Percentiles rank a stretch among this genome's conserved stretches.
Evolutionary conservation across 1,139 yeast species (phyloP).

Genomic region (Nakaseomyces delphensis): DNA sequence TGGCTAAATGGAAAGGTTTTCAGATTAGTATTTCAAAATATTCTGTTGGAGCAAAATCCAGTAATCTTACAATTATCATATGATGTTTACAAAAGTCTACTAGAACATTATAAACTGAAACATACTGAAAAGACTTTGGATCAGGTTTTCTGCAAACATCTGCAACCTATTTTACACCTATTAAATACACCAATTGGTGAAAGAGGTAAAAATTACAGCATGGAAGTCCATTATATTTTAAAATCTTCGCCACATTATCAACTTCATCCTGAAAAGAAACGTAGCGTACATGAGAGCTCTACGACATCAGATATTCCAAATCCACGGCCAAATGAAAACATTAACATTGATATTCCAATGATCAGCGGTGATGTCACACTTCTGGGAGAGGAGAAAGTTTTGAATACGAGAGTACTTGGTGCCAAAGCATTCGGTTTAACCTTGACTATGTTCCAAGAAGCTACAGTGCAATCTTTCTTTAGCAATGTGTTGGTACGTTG

Average conservation of each 20-base stretch:
- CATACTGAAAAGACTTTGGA: constrained; percentile 39
- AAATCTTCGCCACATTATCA: constrained; percentile 52
- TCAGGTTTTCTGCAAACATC: constrained; percentile 43
- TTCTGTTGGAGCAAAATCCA: constrained; percentile 78
- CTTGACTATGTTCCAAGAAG: constrained; percentile 46
- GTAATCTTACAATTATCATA: constrained; percentile 61
- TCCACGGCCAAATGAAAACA: constrained; percentile 49
- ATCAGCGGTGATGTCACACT: constrained; percentile 84
- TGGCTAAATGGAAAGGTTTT: constrained; percentile 75
- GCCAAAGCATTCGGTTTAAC: constrained; percentile 71
- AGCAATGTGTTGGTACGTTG: constrained; percentile 28
- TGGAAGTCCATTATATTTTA: constrained; percentile 66
- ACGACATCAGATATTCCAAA: constrained; percentile 36
- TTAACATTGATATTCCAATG: constrained; percentile 91
- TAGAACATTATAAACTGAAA: constrained; percentile 39
- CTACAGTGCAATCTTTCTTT: constrained; percentile 36
- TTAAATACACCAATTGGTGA: constrained; percentile 92
- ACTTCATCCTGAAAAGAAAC: constrained; percentile 28
- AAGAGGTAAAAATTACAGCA: constrained; percentile 76
- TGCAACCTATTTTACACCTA: constrained; percentile 56
- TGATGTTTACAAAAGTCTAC: constrained; percentile 50
- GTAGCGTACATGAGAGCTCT: constrained; percentile 24
- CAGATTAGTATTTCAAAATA: constrained; percentile 75
- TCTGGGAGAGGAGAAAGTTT: constrained; percentile 65
- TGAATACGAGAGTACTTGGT: constrained; percentile 69